Base-by-base conservation (phyloP, 2,329 filamentous ascomycete genomes). In the Venturia asperata region DNA sequence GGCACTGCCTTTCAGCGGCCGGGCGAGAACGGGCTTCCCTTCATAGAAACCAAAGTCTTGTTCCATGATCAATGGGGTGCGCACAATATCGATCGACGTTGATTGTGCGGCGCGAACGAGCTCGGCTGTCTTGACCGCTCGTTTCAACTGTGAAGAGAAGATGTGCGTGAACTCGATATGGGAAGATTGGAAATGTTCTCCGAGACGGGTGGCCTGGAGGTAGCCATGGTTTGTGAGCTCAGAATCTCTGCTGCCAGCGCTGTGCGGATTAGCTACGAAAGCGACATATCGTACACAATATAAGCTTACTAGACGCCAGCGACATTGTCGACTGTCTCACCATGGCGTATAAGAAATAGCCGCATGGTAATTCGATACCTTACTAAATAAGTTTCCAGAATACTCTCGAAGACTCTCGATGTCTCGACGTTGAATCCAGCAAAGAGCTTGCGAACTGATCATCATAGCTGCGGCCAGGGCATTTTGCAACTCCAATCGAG, bases 281-380 rank as follows among this genome's bases (percentile, higher is more conserved):
- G 5, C 3, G n/a, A n/a, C n/a, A n/a, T 17, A 60, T 21, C 37
- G 34, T 41, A 15, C 21, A 24, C 6, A 27, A 27, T 30, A 24
- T 19, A 24, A 30, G 41, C 83, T 71, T 80, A 90, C 88, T 89
- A 92, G 67, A 90, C 77, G 64, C 87, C 84, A 49, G 88, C 88
- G 66, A 94, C 88, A 75, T 96, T 96, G 77, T 96, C 90, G 69
- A 95, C 89, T 19, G 91, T 93, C 78, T 96, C 92, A 72, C 88
- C 92, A 80, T 96, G 92, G 65, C 92, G 87, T 71, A 96, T 85
- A 70, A 96, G 82, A 71, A 92, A 86, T 65, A 96, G 75, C 72
- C 81, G 82, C 83, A 88, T 85, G 66, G 45, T 67, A 21, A 19
- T 1, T 76, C 70, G 2, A 3, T 42, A 11, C 39, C 39, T 42